Evolutionary conservation across 208 protist genomes (phyloP), one percentile per base, ranked within the genome.

Genomic region (Trypanosoma avium): DNA sequence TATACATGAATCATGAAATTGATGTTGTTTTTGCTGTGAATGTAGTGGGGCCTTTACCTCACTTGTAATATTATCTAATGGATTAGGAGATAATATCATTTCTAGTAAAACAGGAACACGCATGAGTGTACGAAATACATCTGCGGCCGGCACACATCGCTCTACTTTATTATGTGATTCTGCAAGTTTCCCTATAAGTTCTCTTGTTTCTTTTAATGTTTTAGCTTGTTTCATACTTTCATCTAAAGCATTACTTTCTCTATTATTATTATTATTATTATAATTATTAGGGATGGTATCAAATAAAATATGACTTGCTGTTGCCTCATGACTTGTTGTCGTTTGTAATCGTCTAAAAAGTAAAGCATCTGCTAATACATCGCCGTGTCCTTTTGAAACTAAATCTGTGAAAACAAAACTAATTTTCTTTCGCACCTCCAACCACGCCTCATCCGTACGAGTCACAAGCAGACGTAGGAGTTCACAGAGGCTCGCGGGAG

Each of bases 361-460:
- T 24, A 84, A 62, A 5, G 63, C 70, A 46, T 79, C 79, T 17
- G 61, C 73, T 45, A 84, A 32, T 15, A 74, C 58, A 24, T 84
- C 69, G 17, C 60, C 67, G 17, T 75, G 19, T 13, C 63, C 70
- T 24, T 36, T 54, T 36, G 56, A 54, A 3, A 70, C 50, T 48
- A 84, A 46, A n/a, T 67, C 38, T 24, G 32, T 24, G 50, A 84
- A 84, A 17, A 75, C 53, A 60, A 79, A 70, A 24, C 70, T 60
- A 38, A 78, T 81, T 49, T 79, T 78, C 53, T 69, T 71, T 29
- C 66, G 26, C 19, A 69, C 66, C 45, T 78, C 73, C 42, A 78
- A 42, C 69, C 69, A 68, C 0, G 43, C 61, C 22, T 68, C 63
- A 24, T 56, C 45, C 13, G 61, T 75, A 48, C 50, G 60, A 7